Base-by-base conservation (phyloP, 1,139 yeast genomes). In the Magnusiomyces magnusii region DNA sequence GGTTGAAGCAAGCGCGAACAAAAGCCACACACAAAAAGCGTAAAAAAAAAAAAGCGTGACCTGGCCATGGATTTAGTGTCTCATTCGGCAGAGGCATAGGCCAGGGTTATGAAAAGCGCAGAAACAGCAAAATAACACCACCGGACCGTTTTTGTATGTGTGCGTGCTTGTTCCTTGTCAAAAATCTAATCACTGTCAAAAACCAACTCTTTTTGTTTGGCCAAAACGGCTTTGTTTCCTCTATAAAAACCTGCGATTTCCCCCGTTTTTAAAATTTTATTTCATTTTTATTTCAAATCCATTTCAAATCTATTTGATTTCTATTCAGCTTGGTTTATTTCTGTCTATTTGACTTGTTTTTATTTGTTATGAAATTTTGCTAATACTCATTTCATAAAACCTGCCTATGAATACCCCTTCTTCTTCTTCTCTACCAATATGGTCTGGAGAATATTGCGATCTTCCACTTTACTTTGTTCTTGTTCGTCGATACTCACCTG, bases 371-470 rank as follows among this genome's bases (percentile, higher is more conserved):
- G n/a, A n/a, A n/a, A n/a, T n/a, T n/a, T n/a, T n/a, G n/a, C n/a
- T n/a, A n/a, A n/a, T n/a, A n/a, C n/a, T n/a, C n/a, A n/a, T 31
- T 31, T 31, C 36, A 31, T 9, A 9, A 31, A 7, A 7, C 36
- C 13, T 31, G 10, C 36, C 44, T 9, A 39, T 39, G 44, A 15
- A 5, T 5, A 39, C 17, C 17, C 44, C 44, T 10, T 39, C 44
- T 3, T 39, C 44, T 10, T 39, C 44, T 39, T 39, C 44, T 10
- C 17, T 39, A 2, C 53, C 53, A 28, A 34, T 31, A 19, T 50
- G 53, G 53, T 28, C 39, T 50, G 53, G 53, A 15, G 53, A 50
- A 17, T 50, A 50, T 31, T 50, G 53, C 39, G 53, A 50, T 31
- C 39, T 50, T 10, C 53, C 53, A 2, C 53, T 50, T 50, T 50